Conservation (phyloP, 108 stramenopile species). For the Cyclotella distinguenda region DNA sequence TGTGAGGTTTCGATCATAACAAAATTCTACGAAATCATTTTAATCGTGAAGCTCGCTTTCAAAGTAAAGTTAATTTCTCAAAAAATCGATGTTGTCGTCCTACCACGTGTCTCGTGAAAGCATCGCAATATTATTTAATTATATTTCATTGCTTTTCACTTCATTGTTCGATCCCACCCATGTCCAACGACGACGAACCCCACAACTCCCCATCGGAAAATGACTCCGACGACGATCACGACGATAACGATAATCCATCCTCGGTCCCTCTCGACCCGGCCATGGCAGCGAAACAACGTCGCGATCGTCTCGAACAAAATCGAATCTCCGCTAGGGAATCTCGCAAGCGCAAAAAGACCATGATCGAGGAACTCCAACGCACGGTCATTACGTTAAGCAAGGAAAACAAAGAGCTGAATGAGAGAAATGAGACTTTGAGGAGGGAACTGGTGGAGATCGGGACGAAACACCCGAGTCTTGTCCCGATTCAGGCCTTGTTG, state of each 20-base stretch:
- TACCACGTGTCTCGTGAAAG: too few species aligned
- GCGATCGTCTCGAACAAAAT: constrained; percentile 89
- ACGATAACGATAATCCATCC: constrained; percentile 15
- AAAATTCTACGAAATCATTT: too few species aligned
- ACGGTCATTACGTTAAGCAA: constrained; percentile 80
- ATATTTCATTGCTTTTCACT: too few species aligned
- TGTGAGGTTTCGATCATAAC: too few species aligned
- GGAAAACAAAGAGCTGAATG: constrained; percentile 87
- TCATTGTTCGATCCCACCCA: not conserved
- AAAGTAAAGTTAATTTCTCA: too few species aligned
- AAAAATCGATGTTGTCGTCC: too few species aligned
- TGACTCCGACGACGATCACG: not conserved
- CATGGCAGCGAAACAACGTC: constrained; percentile 64
- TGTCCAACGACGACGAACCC: not conserved
- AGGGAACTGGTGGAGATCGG: constrained; percentile 79
- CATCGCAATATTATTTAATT: too few species aligned
- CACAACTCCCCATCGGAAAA: not conserved
- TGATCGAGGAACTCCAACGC: constrained; percentile 89
- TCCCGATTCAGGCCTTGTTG: constrained; percentile 73
- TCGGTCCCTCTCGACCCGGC: constrained; percentile 15
- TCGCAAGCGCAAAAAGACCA: constrained; percentile 85
- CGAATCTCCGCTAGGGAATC: constrained; percentile 86
- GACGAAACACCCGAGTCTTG: constrained; percentile 76
- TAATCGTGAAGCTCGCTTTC: too few species aligned
- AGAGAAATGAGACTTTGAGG: constrained; percentile 69